Conservation (phyloP, 805 yeast species). For the Saccharomycopsis javanensis region DNA sequence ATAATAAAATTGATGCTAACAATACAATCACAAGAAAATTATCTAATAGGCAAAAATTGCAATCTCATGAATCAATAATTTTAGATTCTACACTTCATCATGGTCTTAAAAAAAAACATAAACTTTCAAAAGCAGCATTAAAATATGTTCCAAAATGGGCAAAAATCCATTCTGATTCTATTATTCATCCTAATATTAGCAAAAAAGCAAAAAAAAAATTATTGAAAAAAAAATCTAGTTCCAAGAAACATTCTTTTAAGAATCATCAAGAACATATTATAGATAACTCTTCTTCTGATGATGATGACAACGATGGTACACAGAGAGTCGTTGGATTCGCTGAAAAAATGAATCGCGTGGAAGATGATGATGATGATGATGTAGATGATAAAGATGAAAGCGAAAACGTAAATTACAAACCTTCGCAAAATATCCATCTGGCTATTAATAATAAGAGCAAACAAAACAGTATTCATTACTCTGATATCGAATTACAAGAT, state of each 20-base stretch:
- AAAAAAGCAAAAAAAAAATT: background rate
- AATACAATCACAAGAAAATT: background rate
- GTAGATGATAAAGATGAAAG: background rate
- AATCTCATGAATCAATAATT: background rate
- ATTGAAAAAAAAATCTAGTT: background rate
- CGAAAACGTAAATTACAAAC: background rate
- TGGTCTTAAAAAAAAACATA: background rate
- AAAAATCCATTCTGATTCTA: background rate
- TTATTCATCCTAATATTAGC: background rate
- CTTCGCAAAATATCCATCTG: background rate
- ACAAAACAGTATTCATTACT: background rate
- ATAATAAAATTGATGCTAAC: background rate
- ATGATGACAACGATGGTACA: background rate
- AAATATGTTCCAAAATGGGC: constrained; percentile 14
- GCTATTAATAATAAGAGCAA: background rate
- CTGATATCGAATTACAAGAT: constrained; percentile 10
- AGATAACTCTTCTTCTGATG: background rate
- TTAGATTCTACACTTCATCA: background rate
- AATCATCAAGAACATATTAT: background rate
- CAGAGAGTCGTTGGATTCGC: constrained; percentile 26
- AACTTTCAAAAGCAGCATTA: constrained; percentile 13
- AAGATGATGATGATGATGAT: constrained; percentile 2
- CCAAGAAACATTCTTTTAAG: background rate
- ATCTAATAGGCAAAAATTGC: background rate
- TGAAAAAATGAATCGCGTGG: constrained; percentile 24